These are phyloP conservation scores for Fusarium staphyleae DNA, from an alignment of 2,329 filamentous ascomycete genomes.

Conservation along the genomic window DNA sequence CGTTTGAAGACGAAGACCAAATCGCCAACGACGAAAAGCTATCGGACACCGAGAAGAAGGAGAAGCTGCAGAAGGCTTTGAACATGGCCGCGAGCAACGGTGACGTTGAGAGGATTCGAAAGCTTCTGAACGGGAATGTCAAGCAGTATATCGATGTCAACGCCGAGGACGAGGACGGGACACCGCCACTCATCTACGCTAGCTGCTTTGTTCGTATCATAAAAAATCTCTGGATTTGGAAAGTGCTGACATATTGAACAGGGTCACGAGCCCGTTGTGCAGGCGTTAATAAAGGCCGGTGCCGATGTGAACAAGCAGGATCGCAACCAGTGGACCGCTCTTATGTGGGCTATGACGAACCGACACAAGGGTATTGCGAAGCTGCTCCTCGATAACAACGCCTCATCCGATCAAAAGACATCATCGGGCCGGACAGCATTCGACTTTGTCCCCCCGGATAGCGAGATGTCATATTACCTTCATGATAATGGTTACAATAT, in stretches of 20 bases:
- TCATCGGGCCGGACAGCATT: constrained; percentile 92
- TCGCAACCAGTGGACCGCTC: constrained; percentile 93
- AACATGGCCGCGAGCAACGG: constrained; percentile 98
- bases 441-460: constrained; percentile 93
- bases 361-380: constrained; percentile 96
- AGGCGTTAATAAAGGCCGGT: constrained; percentile 82
- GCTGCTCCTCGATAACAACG: constrained; percentile 87
- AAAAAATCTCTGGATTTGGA: neutral
- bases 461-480: constrained; percentile 94
- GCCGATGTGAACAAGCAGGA: constrained; percentile 93
- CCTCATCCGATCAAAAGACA: constrained; percentile 94
- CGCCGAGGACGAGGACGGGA: constrained; percentile 90
- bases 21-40: constrained; percentile 78
- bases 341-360: constrained; percentile 99
- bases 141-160: constrained; percentile 84
- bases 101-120: constrained; percentile 80
- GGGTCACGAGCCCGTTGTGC: constrained; percentile 90
- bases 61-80: constrained; percentile 83
- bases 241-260: constrained; percentile 44
- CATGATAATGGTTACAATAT: constrained; percentile 94
- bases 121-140: constrained; percentile 76
- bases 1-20: constrained; percentile 79
- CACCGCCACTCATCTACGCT: constrained; percentile 94
- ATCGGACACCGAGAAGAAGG: constrained; percentile 77
- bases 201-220: constrained; percentile 83